Evolutionary conservation across 2,329 filamentous ascomycete genomes (phyloP), one percentile per base, ranked within the genome.

Genomic region (Aspergillus fructus): DNA sequence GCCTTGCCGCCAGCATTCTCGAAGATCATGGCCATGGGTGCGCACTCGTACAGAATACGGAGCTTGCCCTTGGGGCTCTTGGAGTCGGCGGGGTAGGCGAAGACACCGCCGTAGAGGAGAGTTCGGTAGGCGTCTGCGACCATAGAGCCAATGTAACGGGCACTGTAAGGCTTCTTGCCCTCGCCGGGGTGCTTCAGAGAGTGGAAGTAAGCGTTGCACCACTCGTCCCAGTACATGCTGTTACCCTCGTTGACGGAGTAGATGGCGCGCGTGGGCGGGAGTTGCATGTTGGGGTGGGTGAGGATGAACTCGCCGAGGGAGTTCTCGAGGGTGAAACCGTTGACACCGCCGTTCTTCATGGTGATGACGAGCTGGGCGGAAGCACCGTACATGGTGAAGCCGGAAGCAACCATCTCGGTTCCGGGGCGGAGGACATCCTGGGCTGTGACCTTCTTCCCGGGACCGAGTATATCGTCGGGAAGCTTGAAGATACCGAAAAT

Each of bases 341-440:
- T 97, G 77, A 99, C 94, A 61, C 79, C 85, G 63, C 93, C 90
- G 65, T 88, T 91, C 78, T 89, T 90, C 92, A 97, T 97, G 66
- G 94, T 99, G 72, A 99, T 89, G 69, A 99, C 94, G 46, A 99
- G 84, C 80, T 97, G 93, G 4, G 94, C 88, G 3, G 93, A 97
- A 66, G 94, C 94, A 71, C 94, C 94, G 79, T 99, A 99, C 94
- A 99, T 99, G 77, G 94, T 99, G 84, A 99, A 99, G n/a, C 94
- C 94, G 21, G 91, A 88, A 37, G 94, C 93, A 19, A 97, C 85
- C 64, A 97, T 85, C 77, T 97, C 93, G 2, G 90, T 93, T 56
- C 94, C 94, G 1, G 94, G 90, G 76, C 87, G 88, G 59, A 97
- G 84, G 60, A 99, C 85, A 74, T 97, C 93, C 70, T 96, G 64